These are phyloP conservation scores for Citrus unshiu DNA, from an alignment of 345 rosid genomes.

Conservation along the genomic window DNA sequence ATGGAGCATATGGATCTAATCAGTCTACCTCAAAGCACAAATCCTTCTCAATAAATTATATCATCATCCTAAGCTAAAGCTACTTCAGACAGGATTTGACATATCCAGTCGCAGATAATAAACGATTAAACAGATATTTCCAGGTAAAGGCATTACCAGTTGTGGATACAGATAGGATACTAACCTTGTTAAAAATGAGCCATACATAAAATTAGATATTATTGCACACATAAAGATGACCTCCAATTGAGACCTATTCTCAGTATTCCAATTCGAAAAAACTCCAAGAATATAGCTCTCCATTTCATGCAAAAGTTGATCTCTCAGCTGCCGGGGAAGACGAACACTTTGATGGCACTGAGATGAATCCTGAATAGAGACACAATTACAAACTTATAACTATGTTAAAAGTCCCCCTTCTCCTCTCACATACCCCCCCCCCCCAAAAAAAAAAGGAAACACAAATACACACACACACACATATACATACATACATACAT, in stretches of 20 bases:
- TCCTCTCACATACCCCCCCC: no score
- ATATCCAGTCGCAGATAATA: neutral
- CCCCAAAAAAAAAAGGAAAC: no score
- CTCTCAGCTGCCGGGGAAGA: constrained; percentile 72
- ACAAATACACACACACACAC: no score
- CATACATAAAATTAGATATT: constrained; percentile 63
- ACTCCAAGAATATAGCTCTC: constrained; percentile 51
- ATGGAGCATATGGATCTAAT: neutral
- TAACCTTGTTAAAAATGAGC: constrained; percentile 60
- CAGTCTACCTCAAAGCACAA: neutral
- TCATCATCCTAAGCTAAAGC: neutral
- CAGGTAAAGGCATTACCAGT: neutral
- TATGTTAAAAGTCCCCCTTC: neutral
- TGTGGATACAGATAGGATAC: constrained; percentile 15
- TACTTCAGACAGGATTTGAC: neutral
- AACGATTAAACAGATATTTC: neutral
- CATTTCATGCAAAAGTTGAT: constrained; percentile 70
- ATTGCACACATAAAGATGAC: constrained; percentile 61
- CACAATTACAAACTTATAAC: constrained; percentile 13
- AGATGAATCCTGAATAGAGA: constrained; percentile 40
- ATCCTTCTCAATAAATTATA: neutral
- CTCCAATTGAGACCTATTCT: constrained; percentile 55
- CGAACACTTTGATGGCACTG: constrained; percentile 39
- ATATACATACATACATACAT: neutral
- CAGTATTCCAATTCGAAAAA: constrained; percentile 37